A percentile compares a stretch with the other conserved stretches of the same genome.
phyloP scores from a whole-genome alignment of 2,329 filamentous ascomycete genomes.

The Penicillium sp. region DNA sequence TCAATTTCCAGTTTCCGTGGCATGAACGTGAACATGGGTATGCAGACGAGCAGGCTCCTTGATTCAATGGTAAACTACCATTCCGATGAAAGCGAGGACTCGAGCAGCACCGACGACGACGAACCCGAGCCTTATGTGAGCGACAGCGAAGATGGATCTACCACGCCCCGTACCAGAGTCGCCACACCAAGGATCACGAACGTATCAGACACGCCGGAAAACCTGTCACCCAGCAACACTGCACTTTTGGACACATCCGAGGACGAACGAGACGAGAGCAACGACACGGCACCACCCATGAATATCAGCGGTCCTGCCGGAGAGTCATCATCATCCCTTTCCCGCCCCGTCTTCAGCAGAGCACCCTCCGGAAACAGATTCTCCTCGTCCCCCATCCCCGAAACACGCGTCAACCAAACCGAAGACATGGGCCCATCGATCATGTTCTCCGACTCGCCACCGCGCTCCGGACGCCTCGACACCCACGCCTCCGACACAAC shows the following conservation, averaged over 20 bases:
- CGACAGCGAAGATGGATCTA: conserved; percentile 25
- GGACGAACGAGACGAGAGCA: not conserved
- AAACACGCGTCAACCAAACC: conserved; percentile 62
- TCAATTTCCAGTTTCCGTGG: conserved; percentile 46
- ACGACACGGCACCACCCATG: not conserved
- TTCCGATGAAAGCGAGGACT: conserved; percentile 44
- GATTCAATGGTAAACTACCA: conserved; percentile 56
- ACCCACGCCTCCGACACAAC: not conserved
- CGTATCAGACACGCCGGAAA: not conserved
- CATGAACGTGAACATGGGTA: conserved; percentile 65
- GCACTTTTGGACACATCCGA: not conserved
- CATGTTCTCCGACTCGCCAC: conserved; percentile 62
- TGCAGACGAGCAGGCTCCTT: conserved; percentile 69
- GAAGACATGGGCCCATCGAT: conserved; percentile 67
- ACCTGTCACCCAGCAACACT: not conserved
- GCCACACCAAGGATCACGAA: conserved; percentile 3
- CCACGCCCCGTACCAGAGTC: conserved; percentile 6
- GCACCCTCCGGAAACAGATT: conserved; percentile 48
- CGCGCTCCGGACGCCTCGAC: conserved; percentile 18
- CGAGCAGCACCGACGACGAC: conserved; percentile 35
- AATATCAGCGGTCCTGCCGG: not conserved
- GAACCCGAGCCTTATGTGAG: conserved; percentile 40
- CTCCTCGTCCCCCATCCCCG: conserved; percentile 68
- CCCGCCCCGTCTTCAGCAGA: conserved; percentile 25
- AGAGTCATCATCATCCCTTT: conserved; percentile 11